These are phyloP conservation scores for Phallus indusiatus DNA, from an alignment of 768 basidiomycete species.

Conservation along the genomic window DNA sequence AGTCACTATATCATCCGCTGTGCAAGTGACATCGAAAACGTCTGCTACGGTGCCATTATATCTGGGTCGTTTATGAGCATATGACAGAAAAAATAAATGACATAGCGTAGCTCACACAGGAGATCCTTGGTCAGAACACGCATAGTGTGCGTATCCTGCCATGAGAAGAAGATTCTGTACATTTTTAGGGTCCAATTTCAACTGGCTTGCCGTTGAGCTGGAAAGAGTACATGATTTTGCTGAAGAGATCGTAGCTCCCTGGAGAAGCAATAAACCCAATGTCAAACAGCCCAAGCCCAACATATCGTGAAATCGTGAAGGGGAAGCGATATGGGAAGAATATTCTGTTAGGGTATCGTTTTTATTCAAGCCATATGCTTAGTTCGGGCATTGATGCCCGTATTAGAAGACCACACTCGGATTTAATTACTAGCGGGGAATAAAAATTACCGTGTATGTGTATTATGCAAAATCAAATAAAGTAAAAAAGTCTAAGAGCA, in stretches of 20 bases:
- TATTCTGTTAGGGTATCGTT: not conserved
- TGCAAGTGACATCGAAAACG: constrained; percentile 47
- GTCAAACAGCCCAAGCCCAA: not conserved
- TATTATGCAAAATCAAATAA: not conserved
- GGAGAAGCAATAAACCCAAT: not conserved
- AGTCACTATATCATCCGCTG: constrained; percentile 15
- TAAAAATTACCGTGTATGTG: not conserved
- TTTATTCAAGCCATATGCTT: not conserved
- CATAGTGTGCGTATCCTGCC: not conserved
- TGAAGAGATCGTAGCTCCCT: not conserved
- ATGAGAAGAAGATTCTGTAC: not conserved
- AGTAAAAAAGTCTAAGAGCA: not conserved
- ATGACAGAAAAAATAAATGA: not conserved
- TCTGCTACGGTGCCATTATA: constrained; percentile 32
- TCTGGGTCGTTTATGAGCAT: not conserved
- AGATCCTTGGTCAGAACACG: not conserved
- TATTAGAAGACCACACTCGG: not conserved
- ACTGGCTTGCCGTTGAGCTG: not conserved
- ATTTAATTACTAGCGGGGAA: not conserved
- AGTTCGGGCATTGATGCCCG: not conserved
- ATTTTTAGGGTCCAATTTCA: not conserved
- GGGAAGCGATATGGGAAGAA: not conserved
- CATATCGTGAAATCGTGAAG: not conserved
- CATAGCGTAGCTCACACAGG: not conserved
- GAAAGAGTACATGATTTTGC: not conserved